Base-by-base conservation (phyloP, 2,329 filamentous ascomycete species). In the Periconia sp. region DNA sequence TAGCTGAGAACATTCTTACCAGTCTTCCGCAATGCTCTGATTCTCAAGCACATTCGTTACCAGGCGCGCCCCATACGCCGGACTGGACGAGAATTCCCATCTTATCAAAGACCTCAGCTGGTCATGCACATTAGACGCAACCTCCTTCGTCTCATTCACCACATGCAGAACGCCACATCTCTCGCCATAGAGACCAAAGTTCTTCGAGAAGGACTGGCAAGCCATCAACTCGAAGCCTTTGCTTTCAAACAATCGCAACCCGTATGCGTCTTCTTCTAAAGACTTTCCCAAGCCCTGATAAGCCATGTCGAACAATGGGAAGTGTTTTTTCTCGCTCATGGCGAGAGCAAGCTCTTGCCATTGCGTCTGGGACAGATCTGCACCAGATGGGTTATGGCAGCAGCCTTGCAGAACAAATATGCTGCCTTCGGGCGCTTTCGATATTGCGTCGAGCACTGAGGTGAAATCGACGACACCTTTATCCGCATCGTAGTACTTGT, bases 151-250 rank as follows among this genome's bases (percentile, higher is more conserved):
- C 9, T 46, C 40, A 13, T 35, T 46, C 8, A 66, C 52, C 2
- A 60, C 47, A 36, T 68, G 64, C 3, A 69, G 47, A 2, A 59
- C 66, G 1, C 69, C 69, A 17, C 55, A 59, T 10, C 69, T 54
- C 50, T 73, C 66, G 1, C 69, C 67, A 34, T 72, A 72, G 1
- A 72, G 36, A 0, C 57, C 70, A 47, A 73, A 69, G 43, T 70
- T 72, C 55, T 73, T 73, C n/a, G 68, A 64, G 37, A 72, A 71
- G 0, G 67, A 70, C 50, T 72, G 70, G 30, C 61, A 66, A 4
- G 66, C 61, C 4, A 69, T 35, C 21, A 68, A 45, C 41, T 71
- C 68, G 16, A 65, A 45, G 3, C 59, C 60, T 10, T 36, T 35
- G n/a, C 43, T 45, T 30, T 44, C 51, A 28, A 62, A 66, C 40